phyloP scores from a whole-genome alignment of 2,329 filamentous ascomycete species.

The Ceratocystis papillata region DNA sequence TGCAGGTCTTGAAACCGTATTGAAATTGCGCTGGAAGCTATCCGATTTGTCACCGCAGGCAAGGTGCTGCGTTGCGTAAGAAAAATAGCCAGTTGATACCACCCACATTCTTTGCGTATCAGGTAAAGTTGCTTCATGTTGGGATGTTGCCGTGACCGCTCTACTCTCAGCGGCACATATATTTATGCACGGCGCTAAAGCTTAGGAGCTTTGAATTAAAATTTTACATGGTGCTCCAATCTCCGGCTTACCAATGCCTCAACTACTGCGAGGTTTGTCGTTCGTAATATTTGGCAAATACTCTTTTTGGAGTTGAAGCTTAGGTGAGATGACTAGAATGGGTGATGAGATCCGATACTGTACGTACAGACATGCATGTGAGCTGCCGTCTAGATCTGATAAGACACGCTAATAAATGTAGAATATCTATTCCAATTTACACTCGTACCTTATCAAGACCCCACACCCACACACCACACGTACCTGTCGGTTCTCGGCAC shows the following conservation, averaged over 20 bases:
- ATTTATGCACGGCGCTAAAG: too few relatives aligned
- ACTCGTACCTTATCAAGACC: background rate
- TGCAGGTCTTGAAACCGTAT: background rate
- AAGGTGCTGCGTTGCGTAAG: background rate
- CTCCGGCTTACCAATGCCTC: too few relatives aligned
- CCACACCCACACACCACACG: background rate
- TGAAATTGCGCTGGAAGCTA: background rate
- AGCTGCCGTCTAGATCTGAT: background rate
- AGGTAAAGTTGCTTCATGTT: too few relatives aligned
- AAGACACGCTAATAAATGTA: background rate
- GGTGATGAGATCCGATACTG: too few relatives aligned
- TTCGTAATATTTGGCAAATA: background rate
- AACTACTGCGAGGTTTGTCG: too few relatives aligned
- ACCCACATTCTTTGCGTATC: too few relatives aligned
- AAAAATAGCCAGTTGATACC: background rate
- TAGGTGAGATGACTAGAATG: background rate
- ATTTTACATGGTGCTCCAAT: too few relatives aligned
- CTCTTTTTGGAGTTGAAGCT: background rate
- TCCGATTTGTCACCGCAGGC: background rate
- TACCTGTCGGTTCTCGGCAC: slow-evolving; percentile 13
- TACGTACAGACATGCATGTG: background rate
- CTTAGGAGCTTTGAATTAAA: too few relatives aligned
- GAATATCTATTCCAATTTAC: too few relatives aligned
- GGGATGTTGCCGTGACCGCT: too few relatives aligned
- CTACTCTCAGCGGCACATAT: too few relatives aligned